Percentiles rank a stretch among this genome's conserved stretches.
Evolutionary conservation across 176 grass and related monocot genomes (phyloP).

Genomic region (Triticum timopheevii): DNA sequence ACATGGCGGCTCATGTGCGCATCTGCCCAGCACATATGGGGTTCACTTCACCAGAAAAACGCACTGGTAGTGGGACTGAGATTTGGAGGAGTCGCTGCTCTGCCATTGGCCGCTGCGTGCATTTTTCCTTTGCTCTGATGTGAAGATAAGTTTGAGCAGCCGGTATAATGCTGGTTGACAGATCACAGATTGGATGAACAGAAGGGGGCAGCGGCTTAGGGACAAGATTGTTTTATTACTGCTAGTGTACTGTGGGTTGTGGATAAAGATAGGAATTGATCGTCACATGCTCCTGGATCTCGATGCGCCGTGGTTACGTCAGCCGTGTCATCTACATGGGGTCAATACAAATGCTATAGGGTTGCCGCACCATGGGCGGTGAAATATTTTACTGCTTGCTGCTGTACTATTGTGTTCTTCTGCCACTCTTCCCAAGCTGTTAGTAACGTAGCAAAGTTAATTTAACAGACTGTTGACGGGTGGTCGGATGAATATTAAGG

Average conservation of each 20-base stretch:
- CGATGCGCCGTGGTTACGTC: conserved; percentile 1
- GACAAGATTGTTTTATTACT: not conserved
- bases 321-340: not conserved
- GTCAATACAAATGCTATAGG: not conserved
- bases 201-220: not conserved
- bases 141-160: not conserved
- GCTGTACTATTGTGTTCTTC: not conserved
- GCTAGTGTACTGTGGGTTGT: not conserved
- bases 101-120: conserved; percentile 19
- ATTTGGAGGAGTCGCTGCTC: conserved; percentile 11
- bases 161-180: not conserved
- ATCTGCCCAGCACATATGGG: conserved; percentile 18
- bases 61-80: not conserved
- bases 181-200: not conserved
- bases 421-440: not conserved
- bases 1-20: conserved; percentile 34
- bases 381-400: not conserved
- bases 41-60: conserved; percentile 12
- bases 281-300: conserved; percentile 24
- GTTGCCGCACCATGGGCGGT: not conserved
- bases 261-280: conserved; percentile 49
- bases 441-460: no score
- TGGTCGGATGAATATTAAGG: no score
- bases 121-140: not conserved
- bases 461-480: no score